Conservation (phyloP, 2,329 filamentous ascomycete genomes). For the Aureobasidium pullulans region DNA sequence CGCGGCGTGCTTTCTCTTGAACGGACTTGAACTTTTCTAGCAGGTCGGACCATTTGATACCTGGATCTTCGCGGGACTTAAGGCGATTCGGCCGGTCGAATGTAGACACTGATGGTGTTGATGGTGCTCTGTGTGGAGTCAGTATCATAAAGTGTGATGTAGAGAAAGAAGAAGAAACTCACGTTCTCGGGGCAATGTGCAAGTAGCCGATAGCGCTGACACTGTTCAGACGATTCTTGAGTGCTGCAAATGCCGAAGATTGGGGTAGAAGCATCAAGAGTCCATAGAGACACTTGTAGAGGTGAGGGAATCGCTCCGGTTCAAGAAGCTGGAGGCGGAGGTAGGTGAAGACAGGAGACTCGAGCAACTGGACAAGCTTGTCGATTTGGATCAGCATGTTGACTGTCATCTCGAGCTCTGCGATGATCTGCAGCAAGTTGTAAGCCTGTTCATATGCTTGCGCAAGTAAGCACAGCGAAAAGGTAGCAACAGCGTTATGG, state of each 20-base stretch:
- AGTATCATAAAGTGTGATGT: conserved; percentile 15
- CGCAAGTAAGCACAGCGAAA: conserved; percentile 87
- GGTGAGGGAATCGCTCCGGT: conserved; percentile 85
- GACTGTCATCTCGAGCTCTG: conserved; percentile 96
- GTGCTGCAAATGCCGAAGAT: conserved; percentile 89
- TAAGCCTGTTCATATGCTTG: conserved; percentile 98
- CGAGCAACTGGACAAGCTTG: conserved; percentile 91
- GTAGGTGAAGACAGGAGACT: conserved; percentile 97
- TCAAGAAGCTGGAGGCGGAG: conserved; percentile 90
- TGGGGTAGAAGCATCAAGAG: conserved; percentile 97
- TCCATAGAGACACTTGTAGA: conserved; percentile 88
- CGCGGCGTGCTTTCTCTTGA: conserved; percentile 74
- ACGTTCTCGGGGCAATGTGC: conserved; percentile 69
- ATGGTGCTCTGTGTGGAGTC: conserved; percentile 19
- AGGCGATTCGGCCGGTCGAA: conserved; percentile 59
- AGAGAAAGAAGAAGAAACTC: conserved; percentile 22
- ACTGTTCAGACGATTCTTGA: conserved; percentile 94
- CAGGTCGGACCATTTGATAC: conserved; percentile 83
- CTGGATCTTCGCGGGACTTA: conserved; percentile 66
- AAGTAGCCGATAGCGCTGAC: conserved; percentile 95
- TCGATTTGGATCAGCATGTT: conserved; percentile 98
- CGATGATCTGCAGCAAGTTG: conserved; percentile 89
- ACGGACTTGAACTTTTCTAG: conserved; percentile 90
- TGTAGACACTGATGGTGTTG: conserved; percentile 24
- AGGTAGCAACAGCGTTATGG: conserved; percentile 95